Percentiles rank a stretch among this genome's conserved stretches.
Conservation (phyloP, 139 green algal species). For the Eudorina sp. region DNA sequence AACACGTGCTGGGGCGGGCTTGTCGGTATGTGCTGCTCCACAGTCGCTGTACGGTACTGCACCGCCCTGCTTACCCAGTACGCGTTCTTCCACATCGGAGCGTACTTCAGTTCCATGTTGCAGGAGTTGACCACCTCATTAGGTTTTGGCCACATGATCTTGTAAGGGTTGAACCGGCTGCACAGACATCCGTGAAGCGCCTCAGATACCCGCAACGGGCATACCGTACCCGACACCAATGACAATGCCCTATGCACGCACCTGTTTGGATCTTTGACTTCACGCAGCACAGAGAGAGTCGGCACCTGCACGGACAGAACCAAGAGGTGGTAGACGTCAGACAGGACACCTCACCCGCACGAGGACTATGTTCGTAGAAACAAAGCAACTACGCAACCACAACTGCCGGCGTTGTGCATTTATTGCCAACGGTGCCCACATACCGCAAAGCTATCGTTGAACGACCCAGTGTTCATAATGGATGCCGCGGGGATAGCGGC, state of each 20-base stretch:
- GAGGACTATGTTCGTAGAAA: too few species aligned
- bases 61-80: conserved; percentile 30
- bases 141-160: conserved; percentile 16
- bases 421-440: too few species aligned
- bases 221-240: too few species aligned
- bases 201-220: too few species aligned
- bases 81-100: conserved; percentile 29
- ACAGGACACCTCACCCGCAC: too few species aligned
- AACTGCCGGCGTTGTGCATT: too few species aligned
- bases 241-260: background rate
- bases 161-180: conserved; percentile 39
- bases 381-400: too few species aligned
- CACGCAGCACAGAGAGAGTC: background rate
- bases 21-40: too few species aligned
- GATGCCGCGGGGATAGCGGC: conserved; percentile 4
- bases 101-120: conserved; percentile 27
- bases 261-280: conserved; percentile 16
- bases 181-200: background rate
- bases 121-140: conserved; percentile 35
- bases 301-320: background rate
- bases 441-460: conserved; percentile 9
- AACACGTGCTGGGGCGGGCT: too few species aligned
- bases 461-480: conserved; percentile 13
- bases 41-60: too few species aligned
- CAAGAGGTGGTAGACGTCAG: too few species aligned